Conservation (phyloP, 345 rosid genomes). For the Eutrema heterophyllum region DNA sequence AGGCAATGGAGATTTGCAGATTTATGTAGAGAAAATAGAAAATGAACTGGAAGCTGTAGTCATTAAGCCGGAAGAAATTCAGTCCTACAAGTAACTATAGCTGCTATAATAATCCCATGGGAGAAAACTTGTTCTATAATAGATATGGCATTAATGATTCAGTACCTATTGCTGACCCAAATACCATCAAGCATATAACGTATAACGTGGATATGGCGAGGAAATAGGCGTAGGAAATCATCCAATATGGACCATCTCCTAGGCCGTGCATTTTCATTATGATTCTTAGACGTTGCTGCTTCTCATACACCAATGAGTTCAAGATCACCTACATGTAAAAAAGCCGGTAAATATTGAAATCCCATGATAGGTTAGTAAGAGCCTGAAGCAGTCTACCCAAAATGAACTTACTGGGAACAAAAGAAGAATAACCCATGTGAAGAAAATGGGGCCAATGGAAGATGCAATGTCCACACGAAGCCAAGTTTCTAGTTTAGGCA, state of each 20-base stretch:
- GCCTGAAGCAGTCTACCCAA: neutral
- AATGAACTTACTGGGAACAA: constrained; percentile 79
- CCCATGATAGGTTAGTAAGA: neutral
- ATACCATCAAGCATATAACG: constrained; percentile 60
- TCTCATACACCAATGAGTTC: constrained; percentile 73
- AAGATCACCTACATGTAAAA: constrained; percentile 50
- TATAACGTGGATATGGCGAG: constrained; percentile 60
- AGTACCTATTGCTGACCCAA: constrained; percentile 72
- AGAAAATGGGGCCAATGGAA: constrained; percentile 81
- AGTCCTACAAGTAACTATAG: constrained; percentile 47
- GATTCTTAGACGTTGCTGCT: constrained; percentile 65
- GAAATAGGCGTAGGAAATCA: constrained; percentile 76
- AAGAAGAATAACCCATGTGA: constrained; percentile 45
- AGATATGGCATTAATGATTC: neutral
- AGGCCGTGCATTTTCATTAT: constrained; percentile 99
- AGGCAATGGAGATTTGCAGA: constrained; percentile 73
- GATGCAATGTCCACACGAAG: constrained; percentile 63
- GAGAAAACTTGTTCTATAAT: neutral
- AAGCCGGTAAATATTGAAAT: neutral
- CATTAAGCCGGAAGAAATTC: constrained; percentile 69
- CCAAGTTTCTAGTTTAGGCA: constrained; percentile 56
- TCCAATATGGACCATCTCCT: constrained; percentile 92
- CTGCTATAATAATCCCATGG: constrained; percentile 1
- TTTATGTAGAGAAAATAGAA: constrained; percentile 74
- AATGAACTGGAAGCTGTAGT: constrained; percentile 63